Evolutionary conservation across 208 protist genomes (phyloP).

Genomic region (Trypanosomatidae sp.): DNA sequence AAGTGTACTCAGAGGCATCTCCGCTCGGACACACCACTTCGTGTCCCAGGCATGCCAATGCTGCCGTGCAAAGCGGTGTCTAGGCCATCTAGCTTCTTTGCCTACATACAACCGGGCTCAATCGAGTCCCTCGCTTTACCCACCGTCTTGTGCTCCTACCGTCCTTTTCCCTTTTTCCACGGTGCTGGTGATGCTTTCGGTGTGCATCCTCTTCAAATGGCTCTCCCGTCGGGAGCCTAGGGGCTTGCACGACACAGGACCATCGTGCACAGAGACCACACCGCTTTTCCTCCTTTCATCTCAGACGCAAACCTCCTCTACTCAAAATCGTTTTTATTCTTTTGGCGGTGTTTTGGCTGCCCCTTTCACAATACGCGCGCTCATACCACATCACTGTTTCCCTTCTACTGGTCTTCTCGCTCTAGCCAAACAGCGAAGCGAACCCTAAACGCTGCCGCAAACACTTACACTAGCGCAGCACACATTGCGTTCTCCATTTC

Average conservation of each 20-base stretch:
- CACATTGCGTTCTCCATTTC: background rate
- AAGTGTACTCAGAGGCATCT: background rate
- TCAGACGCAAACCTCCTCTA: background rate
- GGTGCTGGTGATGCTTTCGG: background rate
- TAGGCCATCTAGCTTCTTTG: background rate
- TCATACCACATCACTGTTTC: background rate
- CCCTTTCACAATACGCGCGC: background rate
- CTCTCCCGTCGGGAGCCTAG: background rate
- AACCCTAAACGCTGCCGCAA: background rate
- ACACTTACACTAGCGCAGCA: background rate
- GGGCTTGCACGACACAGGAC: background rate
- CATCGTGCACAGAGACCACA: background rate
- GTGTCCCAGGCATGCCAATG: background rate
- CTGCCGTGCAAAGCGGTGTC: background rate
- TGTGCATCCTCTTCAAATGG: background rate
- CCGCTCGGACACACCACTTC: background rate
- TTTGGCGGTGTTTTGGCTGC: background rate
- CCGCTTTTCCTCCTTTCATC: constrained; percentile 3
- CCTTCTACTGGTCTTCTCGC: background rate
- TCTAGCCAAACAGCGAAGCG: background rate
- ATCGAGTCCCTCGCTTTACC: background rate
- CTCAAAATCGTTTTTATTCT: background rate
- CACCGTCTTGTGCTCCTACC: background rate
- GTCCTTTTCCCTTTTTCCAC: background rate
- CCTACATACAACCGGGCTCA: background rate